phyloP scores from a whole-genome alignment of 2,329 filamentous ascomycete genomes.

The Arachnomyces sp. region DNA sequence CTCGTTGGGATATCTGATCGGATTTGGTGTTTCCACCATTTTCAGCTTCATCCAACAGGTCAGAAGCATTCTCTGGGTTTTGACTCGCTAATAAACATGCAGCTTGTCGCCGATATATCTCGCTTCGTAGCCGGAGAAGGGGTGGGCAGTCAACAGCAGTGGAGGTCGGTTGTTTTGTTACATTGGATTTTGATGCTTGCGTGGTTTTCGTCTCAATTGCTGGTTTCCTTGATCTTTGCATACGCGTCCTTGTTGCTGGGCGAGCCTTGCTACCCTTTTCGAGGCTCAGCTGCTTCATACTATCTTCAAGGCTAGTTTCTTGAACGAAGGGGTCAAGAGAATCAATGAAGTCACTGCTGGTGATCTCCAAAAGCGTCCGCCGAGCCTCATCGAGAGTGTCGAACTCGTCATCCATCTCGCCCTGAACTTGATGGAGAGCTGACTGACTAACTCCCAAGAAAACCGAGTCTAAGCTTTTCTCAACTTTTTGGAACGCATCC shows the following conservation, averaged over 20 bases:
- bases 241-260: conserved; percentile 18
- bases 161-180: conserved; percentile 10
- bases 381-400: conserved; percentile 44
- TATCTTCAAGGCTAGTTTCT: conserved; percentile 32
- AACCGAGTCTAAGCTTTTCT: conserved; percentile 48
- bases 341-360: conserved; percentile 24
- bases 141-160: conserved; percentile 29
- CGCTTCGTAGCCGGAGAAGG: conserved; percentile 39
- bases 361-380: conserved; percentile 37
- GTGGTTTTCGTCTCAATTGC: conserved; percentile 16
- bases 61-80: conserved; percentile 52
- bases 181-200: conserved; percentile 15
- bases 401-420: conserved; percentile 42
- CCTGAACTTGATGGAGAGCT: conserved; percentile 41
- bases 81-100: conserved; percentile 38
- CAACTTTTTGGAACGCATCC: conserved; percentile 42
- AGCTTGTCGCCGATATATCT: conserved; percentile 46
- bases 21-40: conserved; percentile 37
- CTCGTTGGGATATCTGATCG: conserved; percentile 53
- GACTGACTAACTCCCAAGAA: conserved; percentile 39
- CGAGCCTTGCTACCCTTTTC: conserved; percentile 7
- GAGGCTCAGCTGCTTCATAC: conserved; percentile 37
- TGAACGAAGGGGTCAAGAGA: conserved; percentile 19
- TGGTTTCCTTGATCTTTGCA: conserved; percentile 21
- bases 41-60: conserved; percentile 39